Evolutionary conservation across 305 asterid species (phyloP).

Genomic region (Fraxinus dipetala): DNA sequence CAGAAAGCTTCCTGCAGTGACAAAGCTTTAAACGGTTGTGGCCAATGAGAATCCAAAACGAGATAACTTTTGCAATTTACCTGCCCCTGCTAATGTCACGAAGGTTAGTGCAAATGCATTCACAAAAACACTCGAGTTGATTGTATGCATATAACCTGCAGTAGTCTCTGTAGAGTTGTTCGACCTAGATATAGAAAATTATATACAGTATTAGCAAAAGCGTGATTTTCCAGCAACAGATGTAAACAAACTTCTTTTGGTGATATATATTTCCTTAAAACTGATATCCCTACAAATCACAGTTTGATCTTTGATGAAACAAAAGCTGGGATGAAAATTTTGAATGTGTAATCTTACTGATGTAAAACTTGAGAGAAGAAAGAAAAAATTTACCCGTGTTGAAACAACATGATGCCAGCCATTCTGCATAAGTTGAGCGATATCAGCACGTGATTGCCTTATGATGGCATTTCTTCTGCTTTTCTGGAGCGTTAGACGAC

Average conservation of each 20-base stretch:
- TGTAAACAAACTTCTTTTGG: not conserved
- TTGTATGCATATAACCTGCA: conserved; percentile 31
- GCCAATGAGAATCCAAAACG: not conserved
- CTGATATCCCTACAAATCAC: not conserved
- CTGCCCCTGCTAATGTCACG: conserved; percentile 14
- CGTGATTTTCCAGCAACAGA: not conserved
- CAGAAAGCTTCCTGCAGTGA: conserved; percentile 28
- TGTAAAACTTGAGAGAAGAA: not conserved
- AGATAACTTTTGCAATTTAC: conserved; percentile 12
- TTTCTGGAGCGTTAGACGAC: conserved; percentile 21
- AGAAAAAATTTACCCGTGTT: conserved; percentile 9
- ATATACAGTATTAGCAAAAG: not conserved
- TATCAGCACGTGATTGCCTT: conserved; percentile 31
- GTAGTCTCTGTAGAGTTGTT: conserved; percentile 29
- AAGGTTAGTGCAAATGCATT: conserved; percentile 20
- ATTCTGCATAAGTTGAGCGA: conserved; percentile 33
- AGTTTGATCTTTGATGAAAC: not conserved
- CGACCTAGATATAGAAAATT: conserved; percentile 18
- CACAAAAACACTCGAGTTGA: conserved; percentile 27
- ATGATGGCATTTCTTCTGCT: conserved; percentile 29
- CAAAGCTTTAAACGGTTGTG: not conserved
- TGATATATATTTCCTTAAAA: not conserved
- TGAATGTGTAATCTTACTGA: not conserved
- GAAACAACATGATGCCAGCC: conserved; percentile 25
- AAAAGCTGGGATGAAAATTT: not conserved